These are phyloP conservation scores for Leishmania martiniquensis DNA, from an alignment of 208 protist genomes.

Conservation along the genomic window DNA sequence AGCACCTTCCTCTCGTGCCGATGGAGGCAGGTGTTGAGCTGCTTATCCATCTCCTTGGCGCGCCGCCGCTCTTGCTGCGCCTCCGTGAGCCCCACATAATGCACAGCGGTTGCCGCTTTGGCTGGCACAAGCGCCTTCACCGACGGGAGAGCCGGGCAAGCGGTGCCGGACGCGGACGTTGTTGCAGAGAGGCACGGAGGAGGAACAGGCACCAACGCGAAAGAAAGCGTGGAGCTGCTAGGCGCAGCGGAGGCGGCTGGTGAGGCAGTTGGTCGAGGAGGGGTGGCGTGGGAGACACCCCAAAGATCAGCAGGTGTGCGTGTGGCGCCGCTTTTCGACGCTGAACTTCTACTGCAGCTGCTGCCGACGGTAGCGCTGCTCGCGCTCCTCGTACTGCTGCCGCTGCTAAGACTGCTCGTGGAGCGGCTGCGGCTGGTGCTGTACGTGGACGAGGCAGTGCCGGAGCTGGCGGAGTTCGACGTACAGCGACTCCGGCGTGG, in stretches of 20 bases:
- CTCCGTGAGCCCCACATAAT: slow-evolving; percentile 6
- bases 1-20: slow-evolving; percentile 34
- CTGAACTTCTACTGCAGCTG: neutral
- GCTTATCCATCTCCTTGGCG: slow-evolving; percentile 28
- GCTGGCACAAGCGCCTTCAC: neutral
- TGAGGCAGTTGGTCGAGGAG: neutral
- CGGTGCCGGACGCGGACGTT: neutral
- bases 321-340: neutral
- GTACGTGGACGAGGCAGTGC: neutral
- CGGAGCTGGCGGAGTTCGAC: neutral
- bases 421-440: slow-evolving; percentile 6
- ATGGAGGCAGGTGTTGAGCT: slow-evolving; percentile 28
- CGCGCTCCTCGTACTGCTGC: neutral
- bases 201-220: neutral
- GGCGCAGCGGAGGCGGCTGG: neutral
- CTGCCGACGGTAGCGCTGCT: neutral
- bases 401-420: slow-evolving; percentile 4
- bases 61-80: slow-evolving; percentile 25
- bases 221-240: neutral
- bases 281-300: neutral
- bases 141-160: neutral
- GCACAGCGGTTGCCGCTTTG: slow-evolving; percentile 4
- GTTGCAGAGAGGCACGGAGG: slow-evolving; percentile 2
- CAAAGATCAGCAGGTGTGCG: neutral
- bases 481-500: neutral